Conservation (phyloP, 2,329 filamentous ascomycete species). For the Aureobasidium melanogenum region DNA sequence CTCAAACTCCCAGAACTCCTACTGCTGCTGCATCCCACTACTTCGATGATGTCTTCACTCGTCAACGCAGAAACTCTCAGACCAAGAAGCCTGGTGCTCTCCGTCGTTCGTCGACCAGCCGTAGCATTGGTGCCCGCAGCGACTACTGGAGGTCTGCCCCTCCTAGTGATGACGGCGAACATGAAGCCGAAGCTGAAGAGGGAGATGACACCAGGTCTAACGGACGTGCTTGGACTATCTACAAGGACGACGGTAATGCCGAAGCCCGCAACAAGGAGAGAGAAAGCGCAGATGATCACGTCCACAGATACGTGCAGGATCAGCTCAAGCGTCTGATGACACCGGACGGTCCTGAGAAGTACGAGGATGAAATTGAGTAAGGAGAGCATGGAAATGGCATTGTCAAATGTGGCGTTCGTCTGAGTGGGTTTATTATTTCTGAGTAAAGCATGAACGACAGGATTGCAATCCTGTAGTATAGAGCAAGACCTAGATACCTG, state of each 20-base stretch:
- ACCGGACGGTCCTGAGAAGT: conserved; percentile 42
- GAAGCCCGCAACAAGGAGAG: conserved; percentile 25
- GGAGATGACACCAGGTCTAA: conserved; percentile 16
- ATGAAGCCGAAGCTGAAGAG: conserved; percentile 27
- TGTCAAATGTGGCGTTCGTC: not conserved
- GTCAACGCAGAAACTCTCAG: conserved; percentile 35
- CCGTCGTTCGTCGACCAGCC: conserved; percentile 69
- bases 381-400: not conserved
- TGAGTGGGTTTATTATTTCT: not conserved
- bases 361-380: conserved; percentile 53
- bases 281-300: conserved; percentile 45
- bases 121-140: conserved; percentile 75
- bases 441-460: not conserved
- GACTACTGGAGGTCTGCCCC: conserved; percentile 49
- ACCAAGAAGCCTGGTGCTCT: conserved; percentile 44
- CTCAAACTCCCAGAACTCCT: conserved; percentile 85
- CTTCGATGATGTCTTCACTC: conserved; percentile 81
- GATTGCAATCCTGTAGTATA: not conserved
- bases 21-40: conserved; percentile 79
- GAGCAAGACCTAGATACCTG: not conserved
- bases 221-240: conserved; percentile 39
- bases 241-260: conserved; percentile 32
- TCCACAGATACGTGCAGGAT: conserved; percentile 73
- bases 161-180: conserved; percentile 24
- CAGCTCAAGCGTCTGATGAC: conserved; percentile 67